A percentile compares a stretch with the other conserved stretches of the same genome.
phyloP scores from a whole-genome alignment of 495 filamentous ascomycete genomes.

The Aspergillus diversus region DNA sequence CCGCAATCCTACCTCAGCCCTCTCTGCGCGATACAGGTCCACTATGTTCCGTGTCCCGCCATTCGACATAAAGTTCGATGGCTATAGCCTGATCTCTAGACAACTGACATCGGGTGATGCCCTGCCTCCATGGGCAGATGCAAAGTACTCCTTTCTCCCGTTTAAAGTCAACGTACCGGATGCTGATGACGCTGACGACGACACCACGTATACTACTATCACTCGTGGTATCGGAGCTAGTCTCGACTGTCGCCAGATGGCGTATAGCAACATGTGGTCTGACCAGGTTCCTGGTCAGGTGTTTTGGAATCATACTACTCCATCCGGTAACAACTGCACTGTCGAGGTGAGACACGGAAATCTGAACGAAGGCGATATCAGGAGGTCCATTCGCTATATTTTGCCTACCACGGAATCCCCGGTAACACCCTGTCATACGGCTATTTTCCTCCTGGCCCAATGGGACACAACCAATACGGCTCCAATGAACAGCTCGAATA shows the following conservation, averaged over 20 bases:
- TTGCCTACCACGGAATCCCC: conserved; percentile 8
- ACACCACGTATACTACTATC: conserved; percentile 14
- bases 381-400: conserved; percentile 15
- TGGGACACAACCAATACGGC: neutral
- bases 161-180: conserved; percentile 12
- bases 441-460: conserved; percentile 18
- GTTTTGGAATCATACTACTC: conserved; percentile 19
- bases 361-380: neutral
- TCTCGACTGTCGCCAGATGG: conserved; percentile 17
- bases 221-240: conserved; percentile 26
- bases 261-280: neutral
- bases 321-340: conserved; percentile 10
- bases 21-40: conserved; percentile 17
- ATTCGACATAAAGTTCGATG: conserved; percentile 12
- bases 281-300: neutral
- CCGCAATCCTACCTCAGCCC: neutral
- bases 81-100: conserved; percentile 19
- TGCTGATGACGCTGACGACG: neutral
- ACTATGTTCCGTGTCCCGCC: conserved; percentile 19
- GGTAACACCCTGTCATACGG: conserved; percentile 15
- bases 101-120: conserved; percentile 1
- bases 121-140: conserved; percentile 20
- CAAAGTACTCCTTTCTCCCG: conserved; percentile 19
- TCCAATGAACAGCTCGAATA: neutral
- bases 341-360: conserved; percentile 2